phyloP scores from a whole-genome alignment of 225 moss, liverwort and hornwort genomes.

The Takakia lepidozioides region DNA sequence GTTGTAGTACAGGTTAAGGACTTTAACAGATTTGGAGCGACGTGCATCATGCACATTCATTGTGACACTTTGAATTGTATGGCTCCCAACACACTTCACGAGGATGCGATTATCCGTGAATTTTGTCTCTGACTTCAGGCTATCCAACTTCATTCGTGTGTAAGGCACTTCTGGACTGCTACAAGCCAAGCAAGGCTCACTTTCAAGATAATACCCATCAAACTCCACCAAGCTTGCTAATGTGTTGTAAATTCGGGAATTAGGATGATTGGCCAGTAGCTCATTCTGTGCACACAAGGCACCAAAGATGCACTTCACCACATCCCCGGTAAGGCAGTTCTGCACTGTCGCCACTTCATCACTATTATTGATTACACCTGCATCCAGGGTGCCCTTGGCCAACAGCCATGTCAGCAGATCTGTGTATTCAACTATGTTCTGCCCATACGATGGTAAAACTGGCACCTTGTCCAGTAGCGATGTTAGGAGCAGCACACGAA shows the following conservation, averaged over 20 bases:
- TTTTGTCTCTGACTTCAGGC: slow-evolving; percentile 93
- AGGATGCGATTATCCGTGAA: slow-evolving; percentile 95
- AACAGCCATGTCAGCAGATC: slow-evolving; percentile 91
- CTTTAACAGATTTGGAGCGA: slow-evolving; percentile 92
- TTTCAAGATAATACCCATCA: slow-evolving; percentile 98
- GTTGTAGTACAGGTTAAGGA: slow-evolving; percentile 93
- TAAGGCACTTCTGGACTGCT: slow-evolving; percentile 98
- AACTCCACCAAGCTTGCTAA: slow-evolving; percentile 91
- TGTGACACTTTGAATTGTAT: slow-evolving; percentile 97
- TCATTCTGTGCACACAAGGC: slow-evolving; percentile 92
- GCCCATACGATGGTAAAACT: slow-evolving; percentile 84
- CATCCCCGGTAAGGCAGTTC: slow-evolving; percentile 72
- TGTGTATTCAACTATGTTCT: slow-evolving; percentile 89
- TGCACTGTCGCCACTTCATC: slow-evolving; percentile 70
- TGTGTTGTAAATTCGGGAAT: slow-evolving; percentile 94
- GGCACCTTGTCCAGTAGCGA: slow-evolving; percentile 73
- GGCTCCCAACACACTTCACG: slow-evolving; percentile 98
- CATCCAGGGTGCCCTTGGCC: slow-evolving; percentile 63
- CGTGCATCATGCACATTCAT: slow-evolving; percentile 99
- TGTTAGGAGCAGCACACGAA: slow-evolving; percentile 74
- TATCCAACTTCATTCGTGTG: slow-evolving; percentile 94
- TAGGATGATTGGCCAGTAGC: slow-evolving; percentile 97
- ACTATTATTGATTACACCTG: slow-evolving; percentile 36
- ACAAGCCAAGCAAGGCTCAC: slow-evolving; percentile 96
- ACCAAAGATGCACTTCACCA: slow-evolving; percentile 79